A percentile compares a stretch with the other conserved stretches of the same genome.
Conservation (phyloP, 768 basidiomycete genomes). For the Tulasnella sp. region DNA sequence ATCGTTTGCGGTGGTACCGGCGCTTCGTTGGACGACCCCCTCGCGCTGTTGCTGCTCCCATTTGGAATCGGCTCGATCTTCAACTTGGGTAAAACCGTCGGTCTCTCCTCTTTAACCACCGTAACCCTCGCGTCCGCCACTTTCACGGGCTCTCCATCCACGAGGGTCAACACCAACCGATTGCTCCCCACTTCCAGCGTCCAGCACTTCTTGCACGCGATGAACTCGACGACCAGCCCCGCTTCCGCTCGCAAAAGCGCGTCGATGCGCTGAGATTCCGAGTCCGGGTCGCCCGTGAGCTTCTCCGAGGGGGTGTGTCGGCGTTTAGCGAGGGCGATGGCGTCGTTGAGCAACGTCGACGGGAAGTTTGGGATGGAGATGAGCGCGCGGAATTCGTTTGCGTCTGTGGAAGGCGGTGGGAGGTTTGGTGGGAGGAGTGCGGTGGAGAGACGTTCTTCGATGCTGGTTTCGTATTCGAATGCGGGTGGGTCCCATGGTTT, state of each 20-base stretch:
- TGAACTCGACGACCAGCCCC: constrained; percentile 8
- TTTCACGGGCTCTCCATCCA: neutral
- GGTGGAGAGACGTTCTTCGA: neutral
- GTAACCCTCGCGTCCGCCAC: constrained; percentile 3
- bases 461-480: constrained; percentile 12
- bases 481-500: constrained; percentile 9
- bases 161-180: constrained; percentile 10
- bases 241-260: neutral
- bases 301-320: constrained; percentile 5
- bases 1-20: neutral
- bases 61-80: neutral
- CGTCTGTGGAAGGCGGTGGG: neutral
- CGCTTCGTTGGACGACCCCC: neutral
- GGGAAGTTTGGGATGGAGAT: constrained; percentile 8
- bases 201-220: constrained; percentile 7
- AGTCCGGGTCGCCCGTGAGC: neutral
- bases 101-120: constrained; percentile 13
- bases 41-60: neutral
- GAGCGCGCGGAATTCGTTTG: constrained; percentile 14
- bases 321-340: neutral
- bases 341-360: neutral
- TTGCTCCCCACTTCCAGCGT: constrained; percentile 13
- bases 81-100: neutral
- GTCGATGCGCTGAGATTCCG: neutral
- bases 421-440: neutral